Evolutionary conservation across 176 grass and related monocot genomes (phyloP).

Genomic region (Canna indica): DNA sequence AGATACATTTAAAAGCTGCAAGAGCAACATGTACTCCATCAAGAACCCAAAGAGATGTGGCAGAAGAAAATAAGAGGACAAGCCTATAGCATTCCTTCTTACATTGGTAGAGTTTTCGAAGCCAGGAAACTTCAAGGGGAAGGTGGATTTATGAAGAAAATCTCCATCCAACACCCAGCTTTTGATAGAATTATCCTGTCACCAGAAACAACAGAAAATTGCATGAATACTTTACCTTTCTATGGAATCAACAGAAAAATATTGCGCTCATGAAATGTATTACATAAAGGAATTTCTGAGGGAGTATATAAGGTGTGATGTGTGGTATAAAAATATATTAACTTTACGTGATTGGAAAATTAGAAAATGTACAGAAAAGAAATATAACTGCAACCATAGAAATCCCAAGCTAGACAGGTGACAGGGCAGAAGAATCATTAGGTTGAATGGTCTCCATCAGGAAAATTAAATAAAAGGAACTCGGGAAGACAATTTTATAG

Average conservation of each 20-base stretch:
- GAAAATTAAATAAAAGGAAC: not conserved
- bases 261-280: too few species aligned
- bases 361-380: too few species aligned
- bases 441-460: too few species aligned
- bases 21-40: slow-evolving; percentile 25
- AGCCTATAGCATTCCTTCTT: slow-evolving; percentile 14
- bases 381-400: too few species aligned
- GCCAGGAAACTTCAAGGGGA: slow-evolving; percentile 43
- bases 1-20: slow-evolving; percentile 68
- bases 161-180: slow-evolving; percentile 57
- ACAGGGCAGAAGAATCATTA: too few species aligned
- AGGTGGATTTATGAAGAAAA: slow-evolving; percentile 39
- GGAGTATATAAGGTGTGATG: too few species aligned
- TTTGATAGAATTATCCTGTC: slow-evolving; percentile 67
- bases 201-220: slow-evolving; percentile 10
- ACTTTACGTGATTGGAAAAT: too few species aligned
- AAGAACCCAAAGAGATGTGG: slow-evolving; percentile 14
- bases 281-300: too few species aligned
- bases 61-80: slow-evolving; percentile 7
- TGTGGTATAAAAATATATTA: too few species aligned
- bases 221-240: not conserved
- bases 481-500: not conserved
- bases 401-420: too few species aligned
- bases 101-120: slow-evolving; percentile 43
- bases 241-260: not conserved